Conservation (phyloP, 176 grass and related monocot species). For the Avena insularis region DNA sequence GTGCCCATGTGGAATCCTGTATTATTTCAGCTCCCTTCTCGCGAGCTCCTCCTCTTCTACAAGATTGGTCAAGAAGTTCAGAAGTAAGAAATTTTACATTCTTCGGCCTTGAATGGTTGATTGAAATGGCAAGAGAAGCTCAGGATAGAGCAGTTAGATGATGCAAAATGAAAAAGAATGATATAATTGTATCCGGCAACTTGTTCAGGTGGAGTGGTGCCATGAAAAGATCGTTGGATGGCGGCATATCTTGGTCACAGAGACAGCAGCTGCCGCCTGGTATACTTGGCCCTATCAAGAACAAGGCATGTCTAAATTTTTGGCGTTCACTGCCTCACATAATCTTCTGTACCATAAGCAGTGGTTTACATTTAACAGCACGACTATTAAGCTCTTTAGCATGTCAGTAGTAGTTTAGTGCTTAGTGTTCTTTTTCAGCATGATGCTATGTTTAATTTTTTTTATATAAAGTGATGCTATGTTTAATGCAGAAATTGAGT, state of each 20-base stretch:
- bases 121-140: neutral
- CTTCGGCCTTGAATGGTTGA: neutral
- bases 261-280: conserved; percentile 93
- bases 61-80: conserved; percentile 95
- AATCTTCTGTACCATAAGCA: conserved; percentile 5
- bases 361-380: neutral
- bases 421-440: neutral
- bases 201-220: conserved; percentile 85
- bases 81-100: conserved; percentile 69
- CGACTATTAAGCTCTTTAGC: neutral
- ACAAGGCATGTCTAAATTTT: conserved; percentile 66
- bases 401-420: neutral
- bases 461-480: neutral
- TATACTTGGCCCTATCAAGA: conserved; percentile 96
- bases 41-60: conserved; percentile 93
- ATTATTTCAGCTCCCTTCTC: conserved; percentile 88
- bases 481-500: conserved; percentile 7
- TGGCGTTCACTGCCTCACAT: conserved; percentile 18
- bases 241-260: conserved; percentile 77
- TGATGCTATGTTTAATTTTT: neutral
- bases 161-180: neutral
- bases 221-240: conserved; percentile 90
- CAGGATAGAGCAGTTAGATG: neutral
- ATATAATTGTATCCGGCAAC: neutral
- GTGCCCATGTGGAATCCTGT: conserved; percentile 98